These are phyloP conservation scores for Penicillium sp. DNA, from an alignment of 2,329 filamentous ascomycete species.

Conservation along the genomic window DNA sequence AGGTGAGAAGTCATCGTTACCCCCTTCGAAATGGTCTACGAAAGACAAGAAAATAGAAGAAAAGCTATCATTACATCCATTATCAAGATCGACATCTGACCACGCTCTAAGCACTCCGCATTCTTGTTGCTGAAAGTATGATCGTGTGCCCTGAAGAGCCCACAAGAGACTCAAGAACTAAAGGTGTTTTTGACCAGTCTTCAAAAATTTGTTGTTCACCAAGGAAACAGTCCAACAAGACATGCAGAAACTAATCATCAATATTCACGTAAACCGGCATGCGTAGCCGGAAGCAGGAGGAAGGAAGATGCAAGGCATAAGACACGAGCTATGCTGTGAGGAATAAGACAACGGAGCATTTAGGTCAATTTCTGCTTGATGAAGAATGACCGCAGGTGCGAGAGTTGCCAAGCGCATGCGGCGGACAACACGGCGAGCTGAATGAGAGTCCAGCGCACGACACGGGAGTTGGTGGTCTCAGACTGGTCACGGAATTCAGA, in stretches of 20 bases:
- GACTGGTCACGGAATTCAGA: constrained; percentile 98
- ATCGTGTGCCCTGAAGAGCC: not conserved
- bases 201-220: not conserved
- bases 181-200: not conserved
- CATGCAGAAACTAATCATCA: constrained; percentile 12
- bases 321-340: constrained; percentile 6
- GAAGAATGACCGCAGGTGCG: constrained; percentile 93
- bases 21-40: not conserved
- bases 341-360: constrained; percentile 17
- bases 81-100: constrained; percentile 28
- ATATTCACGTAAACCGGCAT: constrained; percentile 16
- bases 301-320: constrained; percentile 23
- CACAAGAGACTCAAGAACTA: not conserved
- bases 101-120: constrained; percentile 16
- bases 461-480: constrained; percentile 85
- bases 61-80: constrained; percentile 32
- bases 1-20: not conserved
- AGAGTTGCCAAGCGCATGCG: constrained; percentile 96
- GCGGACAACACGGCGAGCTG: constrained; percentile 80
- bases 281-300: constrained; percentile 11
- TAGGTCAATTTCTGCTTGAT: constrained; percentile 99
- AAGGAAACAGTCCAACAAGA: constrained; percentile 2
- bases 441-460: constrained; percentile 90
- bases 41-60: not conserved
- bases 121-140: constrained; percentile 11